These are phyloP conservation scores for Albophoma yamanashiensis DNA, from an alignment of 2,329 filamentous ascomycete genomes.

Conservation along the genomic window DNA sequence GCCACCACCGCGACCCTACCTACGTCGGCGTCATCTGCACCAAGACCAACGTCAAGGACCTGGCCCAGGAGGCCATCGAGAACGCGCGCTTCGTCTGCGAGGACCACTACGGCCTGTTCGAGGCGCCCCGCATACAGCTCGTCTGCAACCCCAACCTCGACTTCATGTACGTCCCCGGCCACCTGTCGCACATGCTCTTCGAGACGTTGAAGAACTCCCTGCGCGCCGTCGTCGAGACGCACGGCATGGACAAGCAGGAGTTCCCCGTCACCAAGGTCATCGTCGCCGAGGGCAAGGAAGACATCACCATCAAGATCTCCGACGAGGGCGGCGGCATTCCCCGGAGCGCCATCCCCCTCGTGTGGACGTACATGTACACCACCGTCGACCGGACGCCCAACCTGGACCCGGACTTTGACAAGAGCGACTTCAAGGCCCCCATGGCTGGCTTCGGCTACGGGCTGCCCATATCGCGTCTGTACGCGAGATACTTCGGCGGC, in stretches of 20 bases:
- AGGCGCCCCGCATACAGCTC: slow-evolving; percentile 91
- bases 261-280: slow-evolving; percentile 97
- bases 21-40: slow-evolving; percentile 99
- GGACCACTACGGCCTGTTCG: slow-evolving; percentile 95
- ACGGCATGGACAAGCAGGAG: slow-evolving; percentile 89
- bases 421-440: slow-evolving; percentile 97
- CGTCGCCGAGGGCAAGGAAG: slow-evolving; percentile 93
- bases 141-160: slow-evolving; percentile 89
- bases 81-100: slow-evolving; percentile 99
- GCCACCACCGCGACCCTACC: slow-evolving; percentile 75
- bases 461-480: slow-evolving; percentile 83
- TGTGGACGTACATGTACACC: slow-evolving; percentile 99
- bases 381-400: slow-evolving; percentile 94
- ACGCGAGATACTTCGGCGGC: slow-evolving; percentile 94
- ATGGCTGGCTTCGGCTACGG: slow-evolving; percentile 99
- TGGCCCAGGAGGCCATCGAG: slow-evolving; percentile 94
- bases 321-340: slow-evolving; percentile 97
- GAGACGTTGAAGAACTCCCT: slow-evolving; percentile 98
- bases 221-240: slow-evolving; percentile 88
- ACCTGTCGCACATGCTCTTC: slow-evolving; percentile 98
- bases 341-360: slow-evolving; percentile 81
- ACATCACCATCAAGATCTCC: slow-evolving; percentile 97
- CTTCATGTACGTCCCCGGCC: slow-evolving; percentile 99
- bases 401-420: slow-evolving; percentile 94
- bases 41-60: slow-evolving; percentile 89